A percentile compares a stretch with the other conserved stretches of the same genome.
phyloP scores from a whole-genome alignment of 768 basidiomycete genomes.

The Mycena indigotica region DNA sequence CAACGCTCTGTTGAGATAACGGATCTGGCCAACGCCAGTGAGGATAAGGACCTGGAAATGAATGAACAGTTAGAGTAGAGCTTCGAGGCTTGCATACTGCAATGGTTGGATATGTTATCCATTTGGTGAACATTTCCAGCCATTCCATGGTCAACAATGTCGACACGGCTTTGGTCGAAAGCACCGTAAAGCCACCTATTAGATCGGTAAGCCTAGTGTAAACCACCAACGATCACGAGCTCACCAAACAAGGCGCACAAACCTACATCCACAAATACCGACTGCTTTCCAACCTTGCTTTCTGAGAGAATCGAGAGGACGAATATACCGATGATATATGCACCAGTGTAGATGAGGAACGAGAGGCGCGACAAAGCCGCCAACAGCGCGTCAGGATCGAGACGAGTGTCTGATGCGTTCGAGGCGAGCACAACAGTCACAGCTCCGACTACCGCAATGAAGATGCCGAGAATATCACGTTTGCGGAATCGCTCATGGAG shows the following conservation, averaged over 20 bases:
- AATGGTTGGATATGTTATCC: conserved; percentile 84
- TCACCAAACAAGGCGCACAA: conserved; percentile 83
- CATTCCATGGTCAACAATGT: conserved; percentile 81
- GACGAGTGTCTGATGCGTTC: conserved; percentile 67
- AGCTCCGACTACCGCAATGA: conserved; percentile 84
- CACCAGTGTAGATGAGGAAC: conserved; percentile 74
- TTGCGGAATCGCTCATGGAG: conserved; percentile 81
- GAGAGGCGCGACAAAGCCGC: conserved; percentile 67
- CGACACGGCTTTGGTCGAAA: conserved; percentile 91
- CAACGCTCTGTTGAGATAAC: conserved; percentile 82
- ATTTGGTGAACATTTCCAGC: conserved; percentile 72
- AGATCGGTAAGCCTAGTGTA: too few relatives aligned
- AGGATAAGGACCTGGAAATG: conserved; percentile 57
- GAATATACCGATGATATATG: conserved; percentile 60
- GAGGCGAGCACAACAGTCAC: conserved; percentile 89
- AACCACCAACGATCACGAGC: too few relatives aligned
- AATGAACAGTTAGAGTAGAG: neutral
- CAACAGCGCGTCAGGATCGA: conserved; percentile 69
- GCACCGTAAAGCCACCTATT: conserved; percentile 93
- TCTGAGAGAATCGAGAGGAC: conserved; percentile 70
- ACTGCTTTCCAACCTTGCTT: conserved; percentile 58
- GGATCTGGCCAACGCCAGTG: conserved; percentile 83
- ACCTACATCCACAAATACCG: conserved; percentile 85
- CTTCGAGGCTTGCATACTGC: conserved; percentile 46
- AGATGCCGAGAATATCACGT: conserved; percentile 79